Percentiles rank a stretch among this genome's conserved stretches.
Evolutionary conservation across 139 green algal species (phyloP).

Genomic region (Diplosphaera chodatii): DNA sequence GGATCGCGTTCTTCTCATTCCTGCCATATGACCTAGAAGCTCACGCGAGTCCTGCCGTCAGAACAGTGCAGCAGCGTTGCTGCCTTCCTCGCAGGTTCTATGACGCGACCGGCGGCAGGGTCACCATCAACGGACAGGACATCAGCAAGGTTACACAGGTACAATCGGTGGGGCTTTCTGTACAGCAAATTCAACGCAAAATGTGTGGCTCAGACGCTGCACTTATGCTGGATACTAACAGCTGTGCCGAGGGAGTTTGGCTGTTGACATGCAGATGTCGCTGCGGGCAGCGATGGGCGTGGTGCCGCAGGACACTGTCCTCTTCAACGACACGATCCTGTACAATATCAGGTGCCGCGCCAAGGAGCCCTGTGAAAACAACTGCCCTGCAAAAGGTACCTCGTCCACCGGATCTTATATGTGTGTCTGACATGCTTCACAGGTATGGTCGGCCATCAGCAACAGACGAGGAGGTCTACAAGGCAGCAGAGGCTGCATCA

Average conservation of each 20-base stretch:
- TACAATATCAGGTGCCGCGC: constrained; percentile 67
- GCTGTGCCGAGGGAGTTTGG: no score
- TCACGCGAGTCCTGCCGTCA: no score
- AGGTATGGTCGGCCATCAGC: constrained; percentile 59
- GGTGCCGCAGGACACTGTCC: constrained; percentile 74
- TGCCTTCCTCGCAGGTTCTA: constrained; percentile 71
- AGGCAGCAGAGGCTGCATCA: constrained; percentile 55
- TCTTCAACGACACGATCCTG: constrained; percentile 87
- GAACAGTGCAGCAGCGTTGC: no score
- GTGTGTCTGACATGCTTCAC: background rate
- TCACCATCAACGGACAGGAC: constrained; percentile 73
- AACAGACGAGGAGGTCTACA: constrained; percentile 49
- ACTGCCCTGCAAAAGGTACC: background rate
- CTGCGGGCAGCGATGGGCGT: constrained; percentile 8
- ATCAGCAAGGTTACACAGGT: constrained; percentile 61
- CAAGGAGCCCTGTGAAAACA: no score
- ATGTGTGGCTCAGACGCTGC: no score
- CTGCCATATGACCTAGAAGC: no score
- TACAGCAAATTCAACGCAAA: no score
- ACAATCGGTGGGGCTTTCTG: no score
- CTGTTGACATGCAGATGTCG: constrained; percentile 8
- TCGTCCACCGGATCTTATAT: no score
- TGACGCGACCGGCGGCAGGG: constrained; percentile 59
- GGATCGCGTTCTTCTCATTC: no score
- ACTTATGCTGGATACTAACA: no score